Percentiles rank a stretch among this genome's conserved stretches.
These are phyloP conservation scores for Paecilomyces niveus DNA, from an alignment of 2,329 filamentous ascomycete genomes.

Conservation along the genomic window DNA sequence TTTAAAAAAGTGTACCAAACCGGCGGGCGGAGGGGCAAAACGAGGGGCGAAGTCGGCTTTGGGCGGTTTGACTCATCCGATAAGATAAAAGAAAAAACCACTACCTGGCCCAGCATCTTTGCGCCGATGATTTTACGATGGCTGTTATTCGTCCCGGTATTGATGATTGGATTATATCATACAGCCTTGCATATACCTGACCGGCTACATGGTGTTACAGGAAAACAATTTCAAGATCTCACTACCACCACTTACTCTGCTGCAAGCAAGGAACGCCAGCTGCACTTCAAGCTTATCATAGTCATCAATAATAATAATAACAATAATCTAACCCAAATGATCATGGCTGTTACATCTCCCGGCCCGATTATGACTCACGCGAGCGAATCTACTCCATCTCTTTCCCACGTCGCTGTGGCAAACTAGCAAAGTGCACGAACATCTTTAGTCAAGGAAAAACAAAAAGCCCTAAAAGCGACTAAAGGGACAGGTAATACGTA, in stretches of 20 bases:
- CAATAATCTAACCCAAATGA: not conserved
- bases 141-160: not conserved
- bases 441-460: not conserved
- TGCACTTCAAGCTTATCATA: too few species aligned
- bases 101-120: not conserved
- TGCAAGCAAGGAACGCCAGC: too few species aligned
- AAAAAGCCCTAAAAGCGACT: not conserved
- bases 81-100: slow-evolving; percentile 16
- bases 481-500: too few species aligned
- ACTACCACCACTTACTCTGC: too few species aligned
- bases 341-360: not conserved
- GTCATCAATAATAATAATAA: too few species aligned
- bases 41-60: slow-evolving; percentile 2
- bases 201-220: too few species aligned
- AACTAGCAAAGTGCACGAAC: not conserved
- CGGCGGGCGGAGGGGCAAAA: not conserved
- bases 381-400: not conserved
- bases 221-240: too few species aligned
- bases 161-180: not conserved
- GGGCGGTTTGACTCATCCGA: slow-evolving; percentile 18
- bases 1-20: slow-evolving; percentile 4
- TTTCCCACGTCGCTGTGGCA: not conserved
- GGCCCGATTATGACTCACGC: not conserved
- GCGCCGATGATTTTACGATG: not conserved
- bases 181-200: too few species aligned